phyloP scores from a whole-genome alignment of 192 early-diverging fungal species.

The Gigaspora rosea region DNA sequence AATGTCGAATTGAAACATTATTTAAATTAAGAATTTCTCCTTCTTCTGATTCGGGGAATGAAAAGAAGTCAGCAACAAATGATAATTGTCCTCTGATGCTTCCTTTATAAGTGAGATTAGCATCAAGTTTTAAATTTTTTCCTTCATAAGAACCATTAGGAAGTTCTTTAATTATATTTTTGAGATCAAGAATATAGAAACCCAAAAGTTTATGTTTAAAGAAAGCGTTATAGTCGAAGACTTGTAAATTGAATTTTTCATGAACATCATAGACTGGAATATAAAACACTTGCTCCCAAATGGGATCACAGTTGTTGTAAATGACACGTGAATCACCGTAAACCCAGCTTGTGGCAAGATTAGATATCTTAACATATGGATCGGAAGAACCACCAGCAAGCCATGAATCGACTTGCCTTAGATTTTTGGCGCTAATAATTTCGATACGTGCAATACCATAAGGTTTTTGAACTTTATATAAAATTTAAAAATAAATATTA shows the following conservation, averaged over 20 bases:
- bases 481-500: neutral
- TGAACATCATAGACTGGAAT: slow-evolving; percentile 73
- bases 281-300: slow-evolving; percentile 90
- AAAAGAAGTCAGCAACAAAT: slow-evolving; percentile 59
- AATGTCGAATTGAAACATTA: neutral
- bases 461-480: slow-evolving; percentile 39
- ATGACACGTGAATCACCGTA: slow-evolving; percentile 81
- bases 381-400: slow-evolving; percentile 75
- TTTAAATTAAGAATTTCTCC: neutral
- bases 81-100: slow-evolving; percentile 61
- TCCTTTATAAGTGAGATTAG: slow-evolving; percentile 42
- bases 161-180: slow-evolving; percentile 52
- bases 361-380: slow-evolving; percentile 77
- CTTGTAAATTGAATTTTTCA: slow-evolving; percentile 67
- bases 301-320: slow-evolving; percentile 80
- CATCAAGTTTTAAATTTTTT: neutral
- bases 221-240: slow-evolving; percentile 83
- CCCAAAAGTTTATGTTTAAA: slow-evolving; percentile 78
- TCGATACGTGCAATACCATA: slow-evolving; percentile 77
- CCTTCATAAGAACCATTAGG: slow-evolving; percentile 38
- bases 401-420: slow-evolving; percentile 72
- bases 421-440: slow-evolving; percentile 67
- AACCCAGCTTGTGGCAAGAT: slow-evolving; percentile 47
- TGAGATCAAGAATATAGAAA: slow-evolving; percentile 57
- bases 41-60: slow-evolving; percentile 37